Evolutionary conservation across 2,329 filamentous ascomycete species (phyloP), one percentile per base, ranked within the genome.

Genomic region (Ascochyta fabae): DNA sequence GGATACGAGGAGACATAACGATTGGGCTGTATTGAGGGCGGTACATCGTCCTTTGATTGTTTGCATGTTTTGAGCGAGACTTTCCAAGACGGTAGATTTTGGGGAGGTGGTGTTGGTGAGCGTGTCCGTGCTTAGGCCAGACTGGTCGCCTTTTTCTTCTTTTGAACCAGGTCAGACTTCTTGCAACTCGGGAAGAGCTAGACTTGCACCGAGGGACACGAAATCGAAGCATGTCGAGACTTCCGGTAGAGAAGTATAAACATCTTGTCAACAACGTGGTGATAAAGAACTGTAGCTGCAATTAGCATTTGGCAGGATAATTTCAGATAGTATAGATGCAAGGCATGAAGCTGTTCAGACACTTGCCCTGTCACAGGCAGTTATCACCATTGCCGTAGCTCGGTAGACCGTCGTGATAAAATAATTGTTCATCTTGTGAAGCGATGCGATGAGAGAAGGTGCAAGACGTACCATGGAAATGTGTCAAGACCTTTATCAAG

Each of bases 351-450:
- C 47, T 61, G 51, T 62, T 65, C 72, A 75, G 72, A 73, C 61
- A 69, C 70, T 72, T 70, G 87, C 88, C 88, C 81, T 87, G 88
- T 91, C 88, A 90, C 80, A 86, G 88, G 88, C 87, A 68, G 79
- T 80, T 87, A 81, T 91, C 89, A 90, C 91, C 89, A 92, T 89
- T 79, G 83, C 85, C 80, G 80, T 84, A 81, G 84, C 86, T 92
- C 90, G 88, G 89, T 88, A 89, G 89, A 92, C 89, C 89, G 89
- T 92, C 89, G 89, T 92, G 89, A 91, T 75, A 87, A 74, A 56
- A 66, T 69, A 62, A 70, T 66, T 69, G 84, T 73, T 75, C 73
- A 75, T 75, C 73, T 69, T 70, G 38, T 62, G 43, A 73, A 52
- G 51, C n/a, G 24, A 47, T 42, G 27, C 13, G 34, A 31, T 26